Conservation (phyloP, 805 yeast species). For the Pichia occidentalis region DNA sequence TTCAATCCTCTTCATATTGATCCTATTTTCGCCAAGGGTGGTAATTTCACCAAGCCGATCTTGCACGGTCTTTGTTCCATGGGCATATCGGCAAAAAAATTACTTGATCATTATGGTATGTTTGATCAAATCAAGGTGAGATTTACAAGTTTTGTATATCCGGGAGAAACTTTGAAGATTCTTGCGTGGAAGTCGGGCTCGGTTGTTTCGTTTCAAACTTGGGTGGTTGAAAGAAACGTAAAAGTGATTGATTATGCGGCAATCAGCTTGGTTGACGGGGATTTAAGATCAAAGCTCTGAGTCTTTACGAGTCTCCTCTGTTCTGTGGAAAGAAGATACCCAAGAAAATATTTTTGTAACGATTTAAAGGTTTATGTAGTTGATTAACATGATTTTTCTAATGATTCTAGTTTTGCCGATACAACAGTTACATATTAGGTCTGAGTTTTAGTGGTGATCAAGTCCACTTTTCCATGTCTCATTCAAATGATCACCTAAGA, state of each 20-base stretch:
- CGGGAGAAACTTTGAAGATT: slow-evolving; percentile 82
- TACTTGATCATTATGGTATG: slow-evolving; percentile 74
- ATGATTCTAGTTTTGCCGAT: too few relatives aligned
- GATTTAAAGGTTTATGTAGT: background rate
- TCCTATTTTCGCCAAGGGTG: slow-evolving; percentile 83
- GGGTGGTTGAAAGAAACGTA: slow-evolving; percentile 68
- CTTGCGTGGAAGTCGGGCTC: slow-evolving; percentile 78
- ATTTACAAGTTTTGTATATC: slow-evolving; percentile 86
- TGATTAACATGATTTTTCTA: background rate
- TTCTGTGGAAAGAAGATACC: background rate
- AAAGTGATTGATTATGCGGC: slow-evolving; percentile 87
- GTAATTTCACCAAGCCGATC: slow-evolving; percentile 79
- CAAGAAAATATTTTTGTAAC: background rate
- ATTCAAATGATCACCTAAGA: slow-evolving; percentile 49
- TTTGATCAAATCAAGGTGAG: slow-evolving; percentile 83
- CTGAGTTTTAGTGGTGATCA: slow-evolving; percentile 12
- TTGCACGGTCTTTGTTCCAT: slow-evolving; percentile 87
- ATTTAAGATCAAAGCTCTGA: slow-evolving; percentile 20
- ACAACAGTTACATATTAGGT: too few relatives aligned
- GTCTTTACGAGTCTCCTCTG: background rate
- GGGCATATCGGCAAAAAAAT: slow-evolving; percentile 73
- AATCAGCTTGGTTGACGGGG: slow-evolving; percentile 41
- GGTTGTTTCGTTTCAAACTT: slow-evolving; percentile 70
- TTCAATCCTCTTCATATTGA: slow-evolving; percentile 94
- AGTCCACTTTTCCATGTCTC: slow-evolving; percentile 55